Evolutionary conservation across 1,284 basidiomycete genomes (phyloP).

Genomic region (Ceratobasidium sp.): DNA sequence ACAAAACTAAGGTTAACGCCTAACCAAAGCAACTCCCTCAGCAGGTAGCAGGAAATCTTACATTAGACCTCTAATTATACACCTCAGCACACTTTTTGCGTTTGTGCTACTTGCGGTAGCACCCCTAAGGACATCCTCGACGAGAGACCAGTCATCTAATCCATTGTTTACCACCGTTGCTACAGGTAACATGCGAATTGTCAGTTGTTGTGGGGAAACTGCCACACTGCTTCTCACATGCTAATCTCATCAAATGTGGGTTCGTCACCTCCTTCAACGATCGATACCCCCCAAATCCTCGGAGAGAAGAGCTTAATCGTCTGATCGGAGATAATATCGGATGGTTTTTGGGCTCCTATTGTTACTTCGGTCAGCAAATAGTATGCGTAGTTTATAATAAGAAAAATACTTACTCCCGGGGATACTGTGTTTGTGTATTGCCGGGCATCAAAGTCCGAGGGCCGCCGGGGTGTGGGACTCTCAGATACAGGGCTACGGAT

Average conservation of each 20-base stretch:
- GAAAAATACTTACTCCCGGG: neutral
- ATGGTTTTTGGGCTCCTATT: constrained; percentile 12
- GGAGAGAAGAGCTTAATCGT: neutral
- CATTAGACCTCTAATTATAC: neutral
- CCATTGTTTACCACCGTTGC: neutral
- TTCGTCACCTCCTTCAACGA: neutral
- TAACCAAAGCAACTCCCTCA: neutral
- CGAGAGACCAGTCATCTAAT: constrained; percentile 20
- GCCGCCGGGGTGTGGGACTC: neutral
- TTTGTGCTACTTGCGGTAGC: neutral
- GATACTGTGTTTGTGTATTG: constrained; percentile 2
- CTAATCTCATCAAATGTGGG: neutral
- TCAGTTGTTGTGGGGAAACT: neutral
- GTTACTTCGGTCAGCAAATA: neutral
- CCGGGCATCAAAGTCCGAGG: constrained; percentile 6
- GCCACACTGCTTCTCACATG: too few relatives aligned
- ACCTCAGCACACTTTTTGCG: neutral
- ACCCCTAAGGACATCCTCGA: constrained; percentile 1
- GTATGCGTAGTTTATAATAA: neutral
- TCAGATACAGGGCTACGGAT: too few relatives aligned
- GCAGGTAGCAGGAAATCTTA: neutral
- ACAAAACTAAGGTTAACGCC: too few relatives aligned
- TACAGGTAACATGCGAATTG: neutral
- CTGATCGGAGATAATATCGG: neutral
- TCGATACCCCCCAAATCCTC: neutral